Conservation (phyloP, 2,329 filamentous ascomycete genomes). For the Alternaria ventricosa region DNA sequence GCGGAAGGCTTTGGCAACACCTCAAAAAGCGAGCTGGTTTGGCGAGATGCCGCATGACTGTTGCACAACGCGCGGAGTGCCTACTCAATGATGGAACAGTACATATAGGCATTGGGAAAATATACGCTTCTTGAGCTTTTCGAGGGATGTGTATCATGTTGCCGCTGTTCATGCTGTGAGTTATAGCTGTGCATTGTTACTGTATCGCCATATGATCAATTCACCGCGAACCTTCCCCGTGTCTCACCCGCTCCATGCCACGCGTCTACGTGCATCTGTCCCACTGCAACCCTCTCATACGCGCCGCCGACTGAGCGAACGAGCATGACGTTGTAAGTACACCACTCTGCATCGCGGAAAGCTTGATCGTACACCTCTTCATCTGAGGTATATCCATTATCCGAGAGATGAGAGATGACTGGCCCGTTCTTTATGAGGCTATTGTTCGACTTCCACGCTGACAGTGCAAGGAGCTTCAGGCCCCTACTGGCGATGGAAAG, state of each 20-base stretch:
- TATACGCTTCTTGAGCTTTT: not conserved
- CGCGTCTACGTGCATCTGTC: conserved; percentile 4
- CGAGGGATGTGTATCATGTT: not conserved
- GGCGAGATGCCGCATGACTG: not conserved
- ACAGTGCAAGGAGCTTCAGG: not conserved
- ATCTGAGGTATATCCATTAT: not conserved
- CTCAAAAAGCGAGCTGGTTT: not conserved
- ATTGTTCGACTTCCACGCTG: not conserved
- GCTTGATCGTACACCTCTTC: conserved; percentile 1
- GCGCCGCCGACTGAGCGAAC: not conserved
- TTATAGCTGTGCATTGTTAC: not conserved
- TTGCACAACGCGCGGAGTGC: not conserved
- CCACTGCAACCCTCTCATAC: conserved; percentile 1
- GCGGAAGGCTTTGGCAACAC: not conserved
- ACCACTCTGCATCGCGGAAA: conserved; percentile 4
- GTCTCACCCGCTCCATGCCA: not conserved
- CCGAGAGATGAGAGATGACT: conserved; percentile 1
- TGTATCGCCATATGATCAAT: not conserved
- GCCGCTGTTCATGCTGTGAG: not conserved
- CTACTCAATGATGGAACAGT: not conserved
- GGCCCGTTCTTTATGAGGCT: not conserved
- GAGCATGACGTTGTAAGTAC: conserved; percentile 3
- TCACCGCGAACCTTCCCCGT: not conserved
- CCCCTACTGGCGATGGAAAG: not conserved
- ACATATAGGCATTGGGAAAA: not conserved